phyloP scores from a whole-genome alignment of 768 basidiomycete species.

The Lactarius trivialis region DNA sequence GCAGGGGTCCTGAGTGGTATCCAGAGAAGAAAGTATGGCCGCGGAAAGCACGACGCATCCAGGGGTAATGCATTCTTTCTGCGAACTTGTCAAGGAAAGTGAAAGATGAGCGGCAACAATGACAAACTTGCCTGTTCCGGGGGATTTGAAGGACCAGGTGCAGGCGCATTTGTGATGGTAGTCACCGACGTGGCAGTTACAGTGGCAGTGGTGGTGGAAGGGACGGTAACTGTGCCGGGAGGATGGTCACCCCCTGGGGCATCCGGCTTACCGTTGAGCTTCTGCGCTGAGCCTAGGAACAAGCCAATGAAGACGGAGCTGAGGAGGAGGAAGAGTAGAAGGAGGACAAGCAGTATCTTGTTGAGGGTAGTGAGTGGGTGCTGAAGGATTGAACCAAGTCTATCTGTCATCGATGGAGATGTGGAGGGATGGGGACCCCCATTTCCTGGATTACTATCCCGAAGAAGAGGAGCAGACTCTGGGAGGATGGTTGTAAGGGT shows the following conservation, averaged over 20 bases:
- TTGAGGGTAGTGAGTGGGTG: slow-evolving; percentile 81
- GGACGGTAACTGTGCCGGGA: slow-evolving; percentile 35
- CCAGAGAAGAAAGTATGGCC: slow-evolving; percentile 71
- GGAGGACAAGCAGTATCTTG: slow-evolving; percentile 70
- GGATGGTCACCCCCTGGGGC: slow-evolving; percentile 35
- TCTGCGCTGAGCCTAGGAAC: slow-evolving; percentile 84
- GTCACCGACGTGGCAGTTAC: slow-evolving; percentile 35
- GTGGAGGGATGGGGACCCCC: slow-evolving; percentile 28
- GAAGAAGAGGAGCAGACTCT: slow-evolving; percentile 65
- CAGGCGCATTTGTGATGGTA: slow-evolving; percentile 28
- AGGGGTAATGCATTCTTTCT: slow-evolving; percentile 67
- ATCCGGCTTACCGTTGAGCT: slow-evolving; percentile 46
- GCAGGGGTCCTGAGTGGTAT: slow-evolving; percentile 83
- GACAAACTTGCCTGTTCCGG: slow-evolving; percentile 37
- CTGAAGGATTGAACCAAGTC: slow-evolving; percentile 51
- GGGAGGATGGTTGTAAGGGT: slow-evolving; percentile 1
- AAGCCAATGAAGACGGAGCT: slow-evolving; percentile 88
- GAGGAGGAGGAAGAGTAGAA: slow-evolving; percentile 72
- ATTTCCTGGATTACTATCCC: slow-evolving; percentile 41
- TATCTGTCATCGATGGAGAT: slow-evolving; percentile 38
- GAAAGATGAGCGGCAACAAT: neutral
- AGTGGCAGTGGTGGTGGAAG: slow-evolving; percentile 32
- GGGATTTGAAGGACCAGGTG: slow-evolving; percentile 36
- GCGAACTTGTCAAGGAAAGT: slow-evolving; percentile 7
- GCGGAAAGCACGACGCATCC: slow-evolving; percentile 82